phyloP scores from a whole-genome alignment of 2,329 filamentous ascomycete genomes.

The Uncinocarpus reesii region DNA sequence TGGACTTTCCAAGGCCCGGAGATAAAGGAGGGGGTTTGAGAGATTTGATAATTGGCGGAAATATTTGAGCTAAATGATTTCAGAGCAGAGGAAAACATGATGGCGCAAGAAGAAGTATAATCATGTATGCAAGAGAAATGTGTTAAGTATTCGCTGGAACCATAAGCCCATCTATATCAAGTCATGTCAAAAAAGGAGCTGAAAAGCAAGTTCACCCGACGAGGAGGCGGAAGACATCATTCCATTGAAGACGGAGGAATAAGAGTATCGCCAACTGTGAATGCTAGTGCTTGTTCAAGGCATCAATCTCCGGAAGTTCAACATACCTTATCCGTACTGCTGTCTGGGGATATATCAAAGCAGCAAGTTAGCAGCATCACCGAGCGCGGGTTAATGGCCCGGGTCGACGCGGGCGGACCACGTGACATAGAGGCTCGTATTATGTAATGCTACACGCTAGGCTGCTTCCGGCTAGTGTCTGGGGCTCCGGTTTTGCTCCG shows the following conservation, averaged over 20 bases:
- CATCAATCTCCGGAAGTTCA: too few species aligned
- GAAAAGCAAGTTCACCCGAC: too few species aligned
- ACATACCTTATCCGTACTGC: too few species aligned
- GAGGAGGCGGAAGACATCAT: neutral
- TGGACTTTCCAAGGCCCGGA: conserved; percentile 96
- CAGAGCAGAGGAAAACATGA: conserved; percentile 85
- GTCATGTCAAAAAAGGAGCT: neutral
- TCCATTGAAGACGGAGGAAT: neutral
- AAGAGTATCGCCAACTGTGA: too few species aligned
- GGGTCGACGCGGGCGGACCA: neutral
- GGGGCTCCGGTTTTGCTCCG: conserved; percentile 11
- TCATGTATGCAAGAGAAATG: too few species aligned
- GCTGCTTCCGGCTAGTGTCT: neutral
- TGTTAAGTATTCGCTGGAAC: too few species aligned
- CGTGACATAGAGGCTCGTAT: neutral
- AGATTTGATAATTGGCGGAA: conserved; percentile 77
- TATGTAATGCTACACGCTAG: neutral
- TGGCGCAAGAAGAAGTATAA: too few species aligned
- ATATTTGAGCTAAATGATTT: conserved; percentile 96
- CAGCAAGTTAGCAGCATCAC: too few species aligned
- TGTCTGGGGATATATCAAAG: too few species aligned
- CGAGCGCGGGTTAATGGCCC: too few species aligned
- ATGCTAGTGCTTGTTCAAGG: too few species aligned
- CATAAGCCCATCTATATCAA: neutral
- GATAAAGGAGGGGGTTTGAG: conserved; percentile 61